Conservation (phyloP, 192 early-diverging fungal species). For the Cladochytrium replicatum region DNA sequence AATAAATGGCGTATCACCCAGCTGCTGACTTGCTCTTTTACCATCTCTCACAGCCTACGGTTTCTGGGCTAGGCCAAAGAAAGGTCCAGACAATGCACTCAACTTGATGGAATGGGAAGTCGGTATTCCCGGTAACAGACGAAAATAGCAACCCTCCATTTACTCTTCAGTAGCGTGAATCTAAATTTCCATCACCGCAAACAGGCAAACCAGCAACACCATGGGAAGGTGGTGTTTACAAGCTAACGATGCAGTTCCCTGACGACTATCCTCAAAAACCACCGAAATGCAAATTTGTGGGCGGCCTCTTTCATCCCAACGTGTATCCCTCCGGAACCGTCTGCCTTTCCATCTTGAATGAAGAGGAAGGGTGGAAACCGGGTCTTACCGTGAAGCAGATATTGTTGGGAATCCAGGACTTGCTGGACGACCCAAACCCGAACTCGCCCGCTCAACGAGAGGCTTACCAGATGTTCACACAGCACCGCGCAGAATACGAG, state of each 20-base stretch:
- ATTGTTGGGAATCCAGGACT: slow-evolving; percentile 80
- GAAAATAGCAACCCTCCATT: too few species aligned
- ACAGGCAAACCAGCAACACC: slow-evolving; percentile 35
- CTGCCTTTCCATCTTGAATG: slow-evolving; percentile 92
- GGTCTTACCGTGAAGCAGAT: slow-evolving; percentile 97
- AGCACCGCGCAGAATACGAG: slow-evolving; percentile 33
- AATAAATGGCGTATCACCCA: too few species aligned
- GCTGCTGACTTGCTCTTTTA: neutral
- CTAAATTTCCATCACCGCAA: too few species aligned
- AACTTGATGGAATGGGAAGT: slow-evolving; percentile 79
- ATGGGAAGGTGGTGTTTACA: slow-evolving; percentile 89
- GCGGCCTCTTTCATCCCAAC: slow-evolving; percentile 92
- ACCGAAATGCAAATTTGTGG: slow-evolving; percentile 77
- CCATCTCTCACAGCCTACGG: slow-evolving; percentile 45
- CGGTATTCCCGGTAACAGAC: slow-evolving; percentile 71
- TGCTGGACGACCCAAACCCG: slow-evolving; percentile 87
- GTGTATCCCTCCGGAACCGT: slow-evolving; percentile 97
- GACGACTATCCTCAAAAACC: slow-evolving; percentile 84
- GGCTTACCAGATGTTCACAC: slow-evolving; percentile 70
- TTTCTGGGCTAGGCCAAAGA: slow-evolving; percentile 85
- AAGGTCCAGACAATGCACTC: slow-evolving; percentile 65
- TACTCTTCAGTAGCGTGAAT: too few species aligned
- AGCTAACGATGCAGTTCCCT: slow-evolving; percentile 70
- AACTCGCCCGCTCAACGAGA: slow-evolving; percentile 81
- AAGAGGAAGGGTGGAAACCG: slow-evolving; percentile 85